Base-by-base conservation (phyloP, 768 basidiomycete species). In the Tremella fuciformis region DNA sequence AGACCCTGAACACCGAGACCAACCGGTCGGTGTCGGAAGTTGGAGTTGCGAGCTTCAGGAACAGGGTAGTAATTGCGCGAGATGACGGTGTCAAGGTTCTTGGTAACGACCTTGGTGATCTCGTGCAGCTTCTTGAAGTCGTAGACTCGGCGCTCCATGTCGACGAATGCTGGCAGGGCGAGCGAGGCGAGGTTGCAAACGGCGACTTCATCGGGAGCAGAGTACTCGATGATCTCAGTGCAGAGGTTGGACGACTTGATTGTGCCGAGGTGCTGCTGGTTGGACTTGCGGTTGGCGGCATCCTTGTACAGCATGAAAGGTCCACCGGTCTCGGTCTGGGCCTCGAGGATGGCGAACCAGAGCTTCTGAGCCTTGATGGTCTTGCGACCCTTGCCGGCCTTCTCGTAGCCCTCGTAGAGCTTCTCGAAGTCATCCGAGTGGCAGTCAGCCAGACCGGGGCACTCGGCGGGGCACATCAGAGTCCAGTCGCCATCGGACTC, bases 221-320 rank as follows among this genome's bases (percentile, higher is more conserved):
- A 94, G 80, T 97, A 98, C 78, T 99, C 89, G 77, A 99, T 88
- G 76, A 99, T 98, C 77, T 98, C 96, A 3, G 94, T 98, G 82
- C 96, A 99, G 48, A 99, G 82, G 76, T 99, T 99, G 51, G 94
- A 97, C 0, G 92, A 97, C 81, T 96, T 98, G 86, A 99, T 98
- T 8, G 91, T 94, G 26, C 96, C 96, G 24, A 99, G 83, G 79
- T 99, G 96, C 80, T 91, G 86, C 78, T 99, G 96, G 80, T 99
- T 99, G 13, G 93, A 97, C 80, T 99, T 99, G 67, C 83, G 89
- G 76, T 99, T 99, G 58, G 88, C 87, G 40, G 91, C 84, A 73
- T 98, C 94, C 81, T 99, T 99, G 83, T 98, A 99, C 24, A 90
- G 81, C 91, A 98, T 98, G 81, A 97, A 99, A 0, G 96, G 96